Conservation (phyloP, 225 moss, liverwort and hornwort species). For the Ulota crispa region DNA sequence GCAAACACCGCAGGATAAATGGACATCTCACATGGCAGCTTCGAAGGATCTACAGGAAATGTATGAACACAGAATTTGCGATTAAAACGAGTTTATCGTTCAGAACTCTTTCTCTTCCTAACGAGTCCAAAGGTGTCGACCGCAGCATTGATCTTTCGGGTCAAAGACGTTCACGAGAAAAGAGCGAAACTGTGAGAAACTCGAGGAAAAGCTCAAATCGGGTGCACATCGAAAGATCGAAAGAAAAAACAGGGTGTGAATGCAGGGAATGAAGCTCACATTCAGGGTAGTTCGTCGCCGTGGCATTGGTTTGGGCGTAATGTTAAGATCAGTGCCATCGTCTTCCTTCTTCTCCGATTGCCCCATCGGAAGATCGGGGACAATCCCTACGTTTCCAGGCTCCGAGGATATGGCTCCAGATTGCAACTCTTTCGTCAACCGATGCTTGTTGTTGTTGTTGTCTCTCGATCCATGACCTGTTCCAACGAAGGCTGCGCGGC, state of each 20-base stretch:
- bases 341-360: neutral
- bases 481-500: neutral
- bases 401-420: neutral
- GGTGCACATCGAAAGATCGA: neutral
- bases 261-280: neutral
- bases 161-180: too few species aligned
- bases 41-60: neutral
- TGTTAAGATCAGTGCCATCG: neutral
- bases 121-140: neutral
- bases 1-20: too few species aligned
- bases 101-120: neutral
- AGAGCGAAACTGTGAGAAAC: neutral
- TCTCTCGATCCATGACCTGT: neutral
- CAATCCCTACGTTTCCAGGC: neutral
- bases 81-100: neutral
- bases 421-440: neutral
- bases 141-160: neutral
- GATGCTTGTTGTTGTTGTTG: too few species aligned
- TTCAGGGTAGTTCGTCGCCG: conserved; percentile 24
- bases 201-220: neutral
- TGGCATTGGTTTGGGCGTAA: conserved; percentile 8
- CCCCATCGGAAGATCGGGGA: neutral
- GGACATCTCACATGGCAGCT: neutral
- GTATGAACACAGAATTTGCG: neutral
- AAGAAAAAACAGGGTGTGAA: neutral